phyloP scores from a whole-genome alignment of 1,139 yeast species.

The Scheffersomyces lignicola region DNA sequence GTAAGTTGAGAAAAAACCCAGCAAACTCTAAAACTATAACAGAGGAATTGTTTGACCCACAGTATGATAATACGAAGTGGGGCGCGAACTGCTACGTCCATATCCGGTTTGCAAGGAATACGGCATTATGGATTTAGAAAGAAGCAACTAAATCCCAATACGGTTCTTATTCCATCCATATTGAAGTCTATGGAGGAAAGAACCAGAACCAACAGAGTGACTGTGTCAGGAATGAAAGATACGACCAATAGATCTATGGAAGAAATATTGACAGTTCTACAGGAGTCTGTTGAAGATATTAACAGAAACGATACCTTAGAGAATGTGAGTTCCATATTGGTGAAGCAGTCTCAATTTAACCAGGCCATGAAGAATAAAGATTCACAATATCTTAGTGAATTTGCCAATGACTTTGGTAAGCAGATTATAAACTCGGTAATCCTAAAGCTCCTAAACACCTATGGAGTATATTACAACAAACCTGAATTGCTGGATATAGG shows the following conservation, averaged over 20 bases:
- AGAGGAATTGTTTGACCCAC: too few relatives aligned
- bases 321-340: not conserved
- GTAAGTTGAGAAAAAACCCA: too few relatives aligned
- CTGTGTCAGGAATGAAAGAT: not conserved
- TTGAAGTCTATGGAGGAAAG: not conserved
- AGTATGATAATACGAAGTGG: too few relatives aligned
- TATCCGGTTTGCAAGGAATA: too few relatives aligned
- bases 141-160: too few relatives aligned
- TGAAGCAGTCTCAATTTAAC: not conserved
- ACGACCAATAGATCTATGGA: not conserved
- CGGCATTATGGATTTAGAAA: too few relatives aligned
- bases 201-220: not conserved
- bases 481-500: not conserved
- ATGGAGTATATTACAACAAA: not conserved
- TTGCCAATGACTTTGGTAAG: conserved; percentile 3
- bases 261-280: not conserved
- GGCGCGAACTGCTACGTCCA: too few relatives aligned
- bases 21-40: too few relatives aligned
- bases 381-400: not conserved
- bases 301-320: not conserved
- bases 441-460: not conserved
- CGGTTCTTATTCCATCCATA: not conserved
- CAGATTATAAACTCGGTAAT: not conserved
- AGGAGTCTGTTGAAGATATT: not conserved
- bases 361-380: conserved; percentile 1